A percentile compares a stretch with the other conserved stretches of the same genome.
Conservation (phyloP, 2,329 filamentous ascomycete genomes). For the Sporothrix luriei region DNA sequence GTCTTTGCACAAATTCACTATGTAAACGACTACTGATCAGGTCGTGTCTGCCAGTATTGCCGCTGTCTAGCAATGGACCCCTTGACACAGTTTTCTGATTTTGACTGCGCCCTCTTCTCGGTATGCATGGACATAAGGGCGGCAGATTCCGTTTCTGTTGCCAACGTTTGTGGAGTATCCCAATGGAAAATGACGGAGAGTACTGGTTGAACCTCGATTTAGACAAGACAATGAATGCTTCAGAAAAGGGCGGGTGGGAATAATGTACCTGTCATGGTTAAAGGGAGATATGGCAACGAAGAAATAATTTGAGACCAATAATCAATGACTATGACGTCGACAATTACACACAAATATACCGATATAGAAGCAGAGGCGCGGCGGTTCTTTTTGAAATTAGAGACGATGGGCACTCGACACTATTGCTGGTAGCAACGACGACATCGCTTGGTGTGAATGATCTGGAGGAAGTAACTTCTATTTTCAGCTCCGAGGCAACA, state of each 20-base stretch:
- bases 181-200: neutral
- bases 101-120: neutral
- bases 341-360: neutral
- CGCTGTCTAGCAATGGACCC: neutral
- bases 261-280: neutral
- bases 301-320: no score
- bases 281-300: neutral
- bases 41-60: neutral
- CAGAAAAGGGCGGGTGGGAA: neutral
- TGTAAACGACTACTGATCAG: neutral
- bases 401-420: neutral
- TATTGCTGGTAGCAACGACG: no score
- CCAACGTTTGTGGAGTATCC: neutral
- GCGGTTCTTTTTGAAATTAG: neutral
- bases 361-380: neutral
- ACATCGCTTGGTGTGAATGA: no score
- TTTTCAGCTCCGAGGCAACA: neutral
- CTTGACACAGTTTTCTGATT: neutral
- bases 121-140: constrained; percentile 1
- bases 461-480: neutral
- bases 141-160: neutral
- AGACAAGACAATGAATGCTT: neutral
- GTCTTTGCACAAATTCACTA: constrained; percentile 18
- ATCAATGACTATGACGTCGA: no score
- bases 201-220: no score